Evolutionary conservation across 139 green algal species (phyloP).

Genomic region (Zygnema cylindricum): DNA sequence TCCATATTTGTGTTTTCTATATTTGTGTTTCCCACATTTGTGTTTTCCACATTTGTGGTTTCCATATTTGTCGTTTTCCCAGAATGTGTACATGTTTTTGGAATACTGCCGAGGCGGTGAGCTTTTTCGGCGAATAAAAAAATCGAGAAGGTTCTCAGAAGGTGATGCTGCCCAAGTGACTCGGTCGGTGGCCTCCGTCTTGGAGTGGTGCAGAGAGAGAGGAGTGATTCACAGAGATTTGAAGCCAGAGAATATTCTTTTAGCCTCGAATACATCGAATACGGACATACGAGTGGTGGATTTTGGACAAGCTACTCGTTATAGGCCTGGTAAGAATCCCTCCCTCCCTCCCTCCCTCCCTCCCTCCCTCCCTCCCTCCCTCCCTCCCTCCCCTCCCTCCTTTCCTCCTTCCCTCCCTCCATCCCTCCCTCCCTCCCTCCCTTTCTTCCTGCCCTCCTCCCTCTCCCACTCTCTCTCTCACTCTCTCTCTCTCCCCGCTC

Average conservation of each 20-base stretch:
- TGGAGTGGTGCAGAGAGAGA: slow-evolving; percentile 89
- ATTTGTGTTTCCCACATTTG: no score
- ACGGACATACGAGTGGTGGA: slow-evolving; percentile 89
- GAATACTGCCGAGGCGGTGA: slow-evolving; percentile 91
- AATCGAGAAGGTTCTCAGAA: slow-evolving; percentile 82
- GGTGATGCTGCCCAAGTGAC: slow-evolving; percentile 81
- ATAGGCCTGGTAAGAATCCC: slow-evolving; percentile 79
- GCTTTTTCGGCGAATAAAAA: slow-evolving; percentile 91
- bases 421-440: no score
- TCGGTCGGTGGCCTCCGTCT: slow-evolving; percentile 86
- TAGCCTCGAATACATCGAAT: slow-evolving; percentile 73
- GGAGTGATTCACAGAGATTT: slow-evolving; percentile 91
- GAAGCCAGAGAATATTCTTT: slow-evolving; percentile 96
- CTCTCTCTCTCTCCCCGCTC: no score
- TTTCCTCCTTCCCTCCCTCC: no score
- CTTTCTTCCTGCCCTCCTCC: no score
- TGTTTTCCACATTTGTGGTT: no score
- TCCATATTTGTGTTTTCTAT: no score
- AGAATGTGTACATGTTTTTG: slow-evolving; percentile 73
- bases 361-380: no score
- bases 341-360: no score
- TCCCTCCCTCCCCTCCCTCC: no score
- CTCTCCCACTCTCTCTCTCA: no score
- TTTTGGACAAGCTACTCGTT: slow-evolving; percentile 88
- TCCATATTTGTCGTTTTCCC: no score